Base-by-base conservation (phyloP, 768 basidiomycete species). In the Leccinum truebloodii region DNA sequence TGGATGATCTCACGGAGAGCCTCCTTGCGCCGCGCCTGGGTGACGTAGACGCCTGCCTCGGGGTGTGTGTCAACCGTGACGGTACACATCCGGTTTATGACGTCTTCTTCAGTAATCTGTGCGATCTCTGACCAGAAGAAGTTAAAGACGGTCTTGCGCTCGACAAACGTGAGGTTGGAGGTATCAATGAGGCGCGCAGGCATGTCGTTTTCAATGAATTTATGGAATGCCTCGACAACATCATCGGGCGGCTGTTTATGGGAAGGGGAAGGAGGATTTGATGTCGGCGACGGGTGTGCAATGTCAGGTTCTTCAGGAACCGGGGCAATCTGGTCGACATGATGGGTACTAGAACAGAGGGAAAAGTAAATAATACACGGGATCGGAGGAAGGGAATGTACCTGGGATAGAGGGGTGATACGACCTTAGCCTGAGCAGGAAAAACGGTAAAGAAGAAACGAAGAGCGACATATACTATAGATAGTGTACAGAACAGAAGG, bases 111-210 rank as follows among this genome's bases (percentile, higher is more conserved):
- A 0, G 70, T 68, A 48, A 68, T 58, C 6, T 51, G 24, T 10
- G 68, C 56, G 20, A 70, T 67, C 2, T 63, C 61, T 12, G 60
- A 14, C 3, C 8, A 48, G 59, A 73, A 71, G 35, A 72, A 8
- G 18, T 63, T 37, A 9, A 60, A 66, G 20, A 71, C 48, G 26
- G 59, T 63, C 7, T 46, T 6, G 24, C 70, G 71, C 10, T 70
- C 62, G 49, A 71, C 63, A 24, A 71, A 71, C 7, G 35, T 63
- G 62, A 71, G 20, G 0, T 13, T 68, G 22, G 62, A 28, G 1
- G 69, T 65, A 53, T 73, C 67, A 18, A 71, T 71, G 13, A 71
- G 59, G 13, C 71, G 69, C 13, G 60, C 49, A 14, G 70, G 70
- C 18, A 71, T 65, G n/a, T 73, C 62, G 32, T 73, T 71, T 20